Evolutionary conservation across 2,329 filamentous ascomycete species (phyloP).

Genomic region (Paraconiothyrium sp.): DNA sequence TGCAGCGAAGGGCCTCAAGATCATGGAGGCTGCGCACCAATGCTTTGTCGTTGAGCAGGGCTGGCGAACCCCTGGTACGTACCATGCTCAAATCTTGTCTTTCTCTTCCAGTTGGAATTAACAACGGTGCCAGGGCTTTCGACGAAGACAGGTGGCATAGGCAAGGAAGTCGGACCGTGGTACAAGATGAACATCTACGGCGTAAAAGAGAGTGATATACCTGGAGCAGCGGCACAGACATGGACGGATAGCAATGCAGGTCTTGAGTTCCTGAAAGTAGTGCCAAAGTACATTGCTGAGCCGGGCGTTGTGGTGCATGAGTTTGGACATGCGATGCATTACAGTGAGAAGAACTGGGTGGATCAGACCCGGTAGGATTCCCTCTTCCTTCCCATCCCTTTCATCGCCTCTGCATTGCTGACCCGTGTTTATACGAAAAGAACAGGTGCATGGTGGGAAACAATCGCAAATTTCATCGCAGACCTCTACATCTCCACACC

Average conservation of each 20-base stretch:
- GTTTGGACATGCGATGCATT: slow-evolving; percentile 61
- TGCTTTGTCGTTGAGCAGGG: slow-evolving; percentile 31
- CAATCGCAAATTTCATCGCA: slow-evolving; percentile 61
- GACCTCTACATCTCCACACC: slow-evolving; percentile 60
- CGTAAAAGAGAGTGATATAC: slow-evolving; percentile 44
- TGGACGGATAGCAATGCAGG: slow-evolving; percentile 53
- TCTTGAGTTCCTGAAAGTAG: slow-evolving; percentile 57
- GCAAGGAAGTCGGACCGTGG: slow-evolving; percentile 47
- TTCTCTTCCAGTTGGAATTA: background rate
- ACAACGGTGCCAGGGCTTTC: slow-evolving; percentile 23
- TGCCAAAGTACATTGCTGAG: slow-evolving; percentile 50
- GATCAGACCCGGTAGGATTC: slow-evolving; percentile 45
- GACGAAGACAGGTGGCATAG: slow-evolving; percentile 27
- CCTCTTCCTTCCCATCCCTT: background rate
- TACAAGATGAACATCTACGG: slow-evolving; percentile 61
- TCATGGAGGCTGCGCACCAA: slow-evolving; percentile 58
- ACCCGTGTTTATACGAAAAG: slow-evolving; percentile 18
- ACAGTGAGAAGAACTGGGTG: slow-evolving; percentile 50
- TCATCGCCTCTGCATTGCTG: background rate
- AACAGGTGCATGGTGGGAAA: slow-evolving; percentile 64
- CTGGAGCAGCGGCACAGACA: slow-evolving; percentile 56
- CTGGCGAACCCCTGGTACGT: slow-evolving; percentile 29
- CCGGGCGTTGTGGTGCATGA: slow-evolving; percentile 60
- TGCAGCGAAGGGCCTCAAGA: slow-evolving; percentile 48
- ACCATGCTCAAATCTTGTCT: background rate